Evolutionary conservation across 768 basidiomycete genomes (phyloP).

Genomic region (Mycena olivaceomarginata): DNA sequence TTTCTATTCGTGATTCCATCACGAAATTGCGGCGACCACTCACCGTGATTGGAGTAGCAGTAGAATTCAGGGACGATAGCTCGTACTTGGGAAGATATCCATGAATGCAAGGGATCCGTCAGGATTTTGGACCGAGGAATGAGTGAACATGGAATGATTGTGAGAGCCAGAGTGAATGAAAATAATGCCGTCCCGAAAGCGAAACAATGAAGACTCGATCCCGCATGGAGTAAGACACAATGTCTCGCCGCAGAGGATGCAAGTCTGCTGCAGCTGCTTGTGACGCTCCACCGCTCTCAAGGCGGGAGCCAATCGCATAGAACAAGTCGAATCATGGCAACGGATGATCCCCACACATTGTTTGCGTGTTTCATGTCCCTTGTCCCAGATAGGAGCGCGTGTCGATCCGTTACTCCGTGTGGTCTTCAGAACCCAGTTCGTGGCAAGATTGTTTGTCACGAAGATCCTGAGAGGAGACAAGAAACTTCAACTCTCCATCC

Average conservation of each 20-base stretch:
- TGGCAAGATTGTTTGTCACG: neutral
- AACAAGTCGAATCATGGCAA: neutral
- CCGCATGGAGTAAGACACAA: neutral
- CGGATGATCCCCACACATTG: neutral
- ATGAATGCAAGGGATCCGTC: no score
- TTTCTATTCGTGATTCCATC: no score
- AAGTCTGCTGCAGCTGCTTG: neutral
- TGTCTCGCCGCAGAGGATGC: neutral
- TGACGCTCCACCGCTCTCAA: neutral
- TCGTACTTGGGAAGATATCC: no score
- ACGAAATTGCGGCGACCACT: no score
- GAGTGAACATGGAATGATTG: no score
- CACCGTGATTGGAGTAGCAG: no score
- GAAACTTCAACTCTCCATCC: neutral
- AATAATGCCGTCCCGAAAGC: no score
- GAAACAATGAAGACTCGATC: neutral
- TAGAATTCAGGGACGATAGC: no score
- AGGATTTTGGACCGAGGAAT: no score
- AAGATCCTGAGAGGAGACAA: neutral
- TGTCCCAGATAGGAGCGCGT: neutral
- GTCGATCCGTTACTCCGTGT: neutral
- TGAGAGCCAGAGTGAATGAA: no score
- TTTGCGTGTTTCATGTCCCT: neutral
- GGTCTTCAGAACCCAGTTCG: neutral
- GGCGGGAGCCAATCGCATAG: neutral